phyloP scores from a whole-genome alignment of 2,329 filamentous ascomycete genomes.

The Penicillium sumatraense region DNA sequence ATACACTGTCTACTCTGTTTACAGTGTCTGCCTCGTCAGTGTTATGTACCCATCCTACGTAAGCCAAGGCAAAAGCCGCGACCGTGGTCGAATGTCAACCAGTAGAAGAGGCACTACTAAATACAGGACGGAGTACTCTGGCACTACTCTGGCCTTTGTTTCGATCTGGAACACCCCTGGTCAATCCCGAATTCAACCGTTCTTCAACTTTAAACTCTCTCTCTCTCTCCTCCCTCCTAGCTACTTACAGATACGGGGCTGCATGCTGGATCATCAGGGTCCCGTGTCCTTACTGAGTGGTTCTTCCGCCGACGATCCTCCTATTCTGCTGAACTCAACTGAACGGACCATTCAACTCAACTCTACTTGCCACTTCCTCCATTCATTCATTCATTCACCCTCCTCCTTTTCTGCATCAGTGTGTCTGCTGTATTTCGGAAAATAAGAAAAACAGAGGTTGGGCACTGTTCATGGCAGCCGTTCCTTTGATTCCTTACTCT shows the following conservation, averaged over 20 bases:
- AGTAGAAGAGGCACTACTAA: too few relatives aligned
- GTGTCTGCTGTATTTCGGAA: not conserved
- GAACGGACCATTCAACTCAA: not conserved
- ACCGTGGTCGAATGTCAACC: too few relatives aligned
- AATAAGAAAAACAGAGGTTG: slow-evolving; percentile 7
- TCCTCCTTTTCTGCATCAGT: not conserved
- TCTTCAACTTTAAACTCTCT: too few relatives aligned
- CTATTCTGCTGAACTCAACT: slow-evolving; percentile 5
- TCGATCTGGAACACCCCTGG: not conserved
- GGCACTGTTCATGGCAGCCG: slow-evolving; percentile 27
- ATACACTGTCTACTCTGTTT: not conserved
- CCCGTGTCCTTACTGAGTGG: slow-evolving; percentile 10
- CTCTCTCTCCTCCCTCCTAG: not conserved
- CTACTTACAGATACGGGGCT: not conserved
- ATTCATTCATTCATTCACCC: not conserved
- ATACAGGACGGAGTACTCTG: not conserved
- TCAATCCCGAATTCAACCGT: too few relatives aligned
- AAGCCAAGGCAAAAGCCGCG: slow-evolving; percentile 1
- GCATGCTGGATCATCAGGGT: slow-evolving; percentile 1
- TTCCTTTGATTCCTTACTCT: not conserved
- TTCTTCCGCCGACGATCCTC: slow-evolving; percentile 12
- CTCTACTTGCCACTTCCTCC: slow-evolving; percentile 10
- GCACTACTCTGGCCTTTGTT: not conserved
- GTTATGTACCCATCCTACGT: not conserved
- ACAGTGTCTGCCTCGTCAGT: not conserved